Evolutionary conservation across 495 filamentous ascomycete species (phyloP).

Genomic region (Alectoria sarmentosa): DNA sequence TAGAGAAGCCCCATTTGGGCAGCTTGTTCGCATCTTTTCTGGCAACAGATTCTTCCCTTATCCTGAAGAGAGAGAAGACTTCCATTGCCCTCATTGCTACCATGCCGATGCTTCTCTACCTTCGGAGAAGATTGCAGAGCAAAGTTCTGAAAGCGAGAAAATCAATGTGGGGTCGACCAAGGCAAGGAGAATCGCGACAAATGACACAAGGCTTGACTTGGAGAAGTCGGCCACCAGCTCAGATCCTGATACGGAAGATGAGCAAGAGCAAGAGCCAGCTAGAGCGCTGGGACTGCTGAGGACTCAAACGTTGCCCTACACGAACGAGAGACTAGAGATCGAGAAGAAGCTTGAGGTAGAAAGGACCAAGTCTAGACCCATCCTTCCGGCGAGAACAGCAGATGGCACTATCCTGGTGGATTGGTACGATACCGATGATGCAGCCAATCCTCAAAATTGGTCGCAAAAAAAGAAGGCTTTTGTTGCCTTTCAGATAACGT

Average conservation of each 20-base stretch:
- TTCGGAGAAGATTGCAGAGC: slow-evolving; percentile 22
- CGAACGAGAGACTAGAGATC: slow-evolving; percentile 14
- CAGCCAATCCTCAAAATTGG: slow-evolving; percentile 41
- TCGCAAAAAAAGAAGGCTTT: slow-evolving; percentile 30
- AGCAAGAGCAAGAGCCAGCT: slow-evolving; percentile 21
- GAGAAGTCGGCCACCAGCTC: slow-evolving; percentile 25
- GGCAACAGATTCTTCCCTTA: slow-evolving; percentile 26
- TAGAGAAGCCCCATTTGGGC: slow-evolving; percentile 28
- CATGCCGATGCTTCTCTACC: neutral
- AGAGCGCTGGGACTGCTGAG: slow-evolving; percentile 6
- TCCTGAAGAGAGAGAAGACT: slow-evolving; percentile 29
- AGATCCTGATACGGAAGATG: slow-evolving; percentile 19
- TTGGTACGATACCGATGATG: slow-evolving; percentile 26
- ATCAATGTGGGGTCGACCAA: neutral
- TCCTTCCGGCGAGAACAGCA: slow-evolving; percentile 8
- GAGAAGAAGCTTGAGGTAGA: slow-evolving; percentile 19
- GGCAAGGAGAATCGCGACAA: neutral
- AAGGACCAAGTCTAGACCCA: slow-evolving; percentile 5
- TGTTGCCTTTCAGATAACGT: slow-evolving; percentile 28
- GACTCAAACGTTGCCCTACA: slow-evolving; percentile 9
- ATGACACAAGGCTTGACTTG: slow-evolving; percentile 20
- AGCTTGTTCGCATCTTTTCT: slow-evolving; percentile 29
- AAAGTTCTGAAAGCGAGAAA: slow-evolving; percentile 10
- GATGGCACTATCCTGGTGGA: slow-evolving; percentile 28
- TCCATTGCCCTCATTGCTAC: slow-evolving; percentile 1